Evolutionary conservation across 2,329 filamentous ascomycete species (phyloP).

Genomic region (Xylaria sp.): DNA sequence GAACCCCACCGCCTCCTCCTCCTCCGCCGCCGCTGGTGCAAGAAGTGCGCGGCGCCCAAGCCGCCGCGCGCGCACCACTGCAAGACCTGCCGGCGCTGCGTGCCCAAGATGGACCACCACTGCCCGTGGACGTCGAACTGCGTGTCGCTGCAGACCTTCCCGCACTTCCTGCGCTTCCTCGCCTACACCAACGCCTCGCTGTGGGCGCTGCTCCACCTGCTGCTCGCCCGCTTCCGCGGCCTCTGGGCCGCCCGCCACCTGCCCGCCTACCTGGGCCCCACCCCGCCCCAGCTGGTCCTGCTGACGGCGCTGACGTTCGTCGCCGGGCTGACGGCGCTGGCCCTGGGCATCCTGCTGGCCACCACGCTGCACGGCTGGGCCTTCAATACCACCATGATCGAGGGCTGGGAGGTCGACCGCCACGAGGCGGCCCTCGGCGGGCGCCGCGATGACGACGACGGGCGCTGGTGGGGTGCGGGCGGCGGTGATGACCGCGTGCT

Average conservation of each 20-base stretch:
- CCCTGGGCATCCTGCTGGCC: slow-evolving; percentile 66
- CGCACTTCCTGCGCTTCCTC: slow-evolving; percentile 81
- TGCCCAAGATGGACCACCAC: slow-evolving; percentile 84
- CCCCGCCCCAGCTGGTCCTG: slow-evolving; percentile 58
- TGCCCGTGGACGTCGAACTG: slow-evolving; percentile 86
- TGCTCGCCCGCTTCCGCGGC: slow-evolving; percentile 59
- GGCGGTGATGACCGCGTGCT: slow-evolving; percentile 36
- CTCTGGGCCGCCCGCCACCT: slow-evolving; percentile 69
- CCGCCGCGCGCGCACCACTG: slow-evolving; percentile 82
- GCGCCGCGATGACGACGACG: slow-evolving; percentile 41
- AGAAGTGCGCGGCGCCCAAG: slow-evolving; percentile 74
- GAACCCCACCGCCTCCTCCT: background rate
- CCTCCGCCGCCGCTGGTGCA: slow-evolving; percentile 63
- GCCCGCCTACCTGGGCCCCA: slow-evolving; percentile 75
- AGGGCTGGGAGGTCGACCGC: slow-evolving; percentile 72
- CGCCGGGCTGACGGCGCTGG: slow-evolving; percentile 62
- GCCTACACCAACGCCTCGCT: slow-evolving; percentile 68
- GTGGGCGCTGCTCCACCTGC: slow-evolving; percentile 61
- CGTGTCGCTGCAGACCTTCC: slow-evolving; percentile 79
- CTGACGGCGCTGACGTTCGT: slow-evolving; percentile 63
- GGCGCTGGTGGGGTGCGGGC: slow-evolving; percentile 41
- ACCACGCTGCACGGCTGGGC: slow-evolving; percentile 63
- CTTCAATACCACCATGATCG: slow-evolving; percentile 78
- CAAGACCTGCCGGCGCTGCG: slow-evolving; percentile 71
- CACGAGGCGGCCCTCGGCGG: slow-evolving; percentile 60